These are phyloP conservation scores for Dryas integrifolia DNA, from an alignment of 331 rosid genomes.

Conservation along the genomic window DNA sequence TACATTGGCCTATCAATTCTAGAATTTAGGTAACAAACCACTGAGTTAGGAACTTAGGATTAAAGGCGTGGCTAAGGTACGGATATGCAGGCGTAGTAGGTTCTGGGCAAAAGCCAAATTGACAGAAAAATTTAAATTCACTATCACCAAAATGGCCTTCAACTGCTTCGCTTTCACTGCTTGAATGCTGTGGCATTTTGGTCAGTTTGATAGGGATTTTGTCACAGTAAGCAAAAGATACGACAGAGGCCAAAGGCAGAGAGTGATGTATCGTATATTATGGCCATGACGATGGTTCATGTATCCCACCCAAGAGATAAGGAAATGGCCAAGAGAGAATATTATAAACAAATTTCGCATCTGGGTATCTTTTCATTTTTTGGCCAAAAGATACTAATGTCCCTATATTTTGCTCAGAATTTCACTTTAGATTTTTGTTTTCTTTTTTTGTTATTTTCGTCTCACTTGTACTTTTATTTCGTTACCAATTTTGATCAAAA, in stretches of 20 bases:
- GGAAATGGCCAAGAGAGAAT: background rate
- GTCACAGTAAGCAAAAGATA: constrained; percentile 14
- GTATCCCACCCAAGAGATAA: constrained; percentile 29
- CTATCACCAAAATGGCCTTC: background rate
- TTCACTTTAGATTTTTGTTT: no score
- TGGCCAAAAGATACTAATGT: no score
- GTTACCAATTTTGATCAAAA: no score
- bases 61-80: background rate
- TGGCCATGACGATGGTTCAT: constrained; percentile 2
- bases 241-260: background rate
- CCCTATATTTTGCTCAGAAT: no score
- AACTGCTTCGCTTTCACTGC: background rate
- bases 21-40: background rate
- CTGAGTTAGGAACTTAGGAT: background rate
- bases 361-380: no score
- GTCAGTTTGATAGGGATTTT: background rate
- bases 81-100: background rate
- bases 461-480: no score
- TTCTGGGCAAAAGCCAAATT: background rate
- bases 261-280: constrained; percentile 1
- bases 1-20: background rate
- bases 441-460: no score
- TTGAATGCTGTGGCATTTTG: constrained; percentile 1
- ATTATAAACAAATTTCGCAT: background rate
- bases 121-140: background rate